Conservation (phyloP, 441 rosid genomes). For the Populus hybrid region DNA sequence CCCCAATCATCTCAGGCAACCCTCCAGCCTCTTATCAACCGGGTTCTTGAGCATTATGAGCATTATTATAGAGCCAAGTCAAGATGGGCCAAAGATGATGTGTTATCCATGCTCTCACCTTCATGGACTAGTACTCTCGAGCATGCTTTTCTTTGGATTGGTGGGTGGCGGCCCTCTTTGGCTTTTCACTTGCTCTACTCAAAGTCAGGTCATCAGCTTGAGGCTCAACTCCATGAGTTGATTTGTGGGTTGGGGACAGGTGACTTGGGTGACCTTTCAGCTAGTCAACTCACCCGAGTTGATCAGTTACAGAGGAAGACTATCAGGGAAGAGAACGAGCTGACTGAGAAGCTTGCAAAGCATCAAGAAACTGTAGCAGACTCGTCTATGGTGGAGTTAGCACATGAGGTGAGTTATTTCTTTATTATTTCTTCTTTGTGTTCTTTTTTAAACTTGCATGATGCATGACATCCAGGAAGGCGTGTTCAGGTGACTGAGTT, state of each 20-base stretch:
- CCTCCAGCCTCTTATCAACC: conserved; percentile 19
- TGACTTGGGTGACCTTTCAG: conserved; percentile 39
- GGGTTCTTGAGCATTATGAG: conserved; percentile 40
- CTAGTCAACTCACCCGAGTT: conserved; percentile 27
- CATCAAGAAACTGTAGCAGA: conserved; percentile 37
- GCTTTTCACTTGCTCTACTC: conserved; percentile 56
- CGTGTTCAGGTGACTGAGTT: conserved; percentile 6
- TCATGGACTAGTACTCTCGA: conserved; percentile 44
- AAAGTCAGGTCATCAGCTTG: conserved; percentile 42
- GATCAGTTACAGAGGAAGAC: conserved; percentile 30
- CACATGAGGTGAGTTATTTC: neutral
- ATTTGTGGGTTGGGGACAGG: conserved; percentile 30
- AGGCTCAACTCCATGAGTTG: conserved; percentile 28
- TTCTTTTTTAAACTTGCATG: no score
- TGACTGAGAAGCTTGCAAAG: conserved; percentile 37
- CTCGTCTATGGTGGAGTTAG: conserved; percentile 19
- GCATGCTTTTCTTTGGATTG: conserved; percentile 30
- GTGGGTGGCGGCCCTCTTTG: conserved; percentile 46
- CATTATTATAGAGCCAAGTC: conserved; percentile 40
- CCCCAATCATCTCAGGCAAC: no score
- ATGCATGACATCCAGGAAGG: neutral
- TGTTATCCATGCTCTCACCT: conserved; percentile 41
- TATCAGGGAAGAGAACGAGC: conserved; percentile 33
- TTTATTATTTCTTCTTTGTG: no score
- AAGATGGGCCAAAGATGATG: conserved; percentile 28